Evolutionary conservation across 2,329 filamentous ascomycete genomes (phyloP).

Genomic region (Aureobasidium mangrovei): DNA sequence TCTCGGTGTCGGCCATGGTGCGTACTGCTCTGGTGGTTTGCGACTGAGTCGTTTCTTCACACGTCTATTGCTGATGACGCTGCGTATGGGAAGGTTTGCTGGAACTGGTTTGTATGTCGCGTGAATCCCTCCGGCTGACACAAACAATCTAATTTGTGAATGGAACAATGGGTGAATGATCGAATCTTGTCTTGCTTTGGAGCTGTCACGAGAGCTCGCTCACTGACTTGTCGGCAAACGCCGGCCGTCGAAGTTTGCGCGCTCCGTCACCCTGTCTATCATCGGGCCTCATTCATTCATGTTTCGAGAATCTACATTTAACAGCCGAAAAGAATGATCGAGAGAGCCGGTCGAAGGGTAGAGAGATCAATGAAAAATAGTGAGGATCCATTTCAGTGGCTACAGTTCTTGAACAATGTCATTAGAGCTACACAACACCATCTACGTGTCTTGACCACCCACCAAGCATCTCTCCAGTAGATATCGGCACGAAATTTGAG

Average conservation of each 20-base stretch:
- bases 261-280: not conserved
- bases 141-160: not conserved
- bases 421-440: too few relatives aligned
- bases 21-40: not conserved
- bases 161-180: not conserved
- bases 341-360: too few relatives aligned
- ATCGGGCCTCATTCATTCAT: not conserved
- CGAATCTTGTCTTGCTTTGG: not conserved
- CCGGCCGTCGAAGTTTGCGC: not conserved
- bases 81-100: not conserved
- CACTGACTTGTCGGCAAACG: not conserved
- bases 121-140: not conserved
- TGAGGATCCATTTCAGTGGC: too few relatives aligned
- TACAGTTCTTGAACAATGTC: too few relatives aligned
- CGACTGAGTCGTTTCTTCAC: not conserved
- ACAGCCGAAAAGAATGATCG: too few relatives aligned
- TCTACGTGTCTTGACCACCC: too few relatives aligned
- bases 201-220: slow-evolving; percentile 7
- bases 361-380: too few relatives aligned
- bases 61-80: not conserved
- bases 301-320: not conserved
- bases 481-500: too few relatives aligned
- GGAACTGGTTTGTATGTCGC: not conserved
- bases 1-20: slow-evolving; percentile 36
- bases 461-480: too few relatives aligned